Evolutionary conservation across 305 asterid species (phyloP).

Genomic region (Fraxinus baroniana): DNA sequence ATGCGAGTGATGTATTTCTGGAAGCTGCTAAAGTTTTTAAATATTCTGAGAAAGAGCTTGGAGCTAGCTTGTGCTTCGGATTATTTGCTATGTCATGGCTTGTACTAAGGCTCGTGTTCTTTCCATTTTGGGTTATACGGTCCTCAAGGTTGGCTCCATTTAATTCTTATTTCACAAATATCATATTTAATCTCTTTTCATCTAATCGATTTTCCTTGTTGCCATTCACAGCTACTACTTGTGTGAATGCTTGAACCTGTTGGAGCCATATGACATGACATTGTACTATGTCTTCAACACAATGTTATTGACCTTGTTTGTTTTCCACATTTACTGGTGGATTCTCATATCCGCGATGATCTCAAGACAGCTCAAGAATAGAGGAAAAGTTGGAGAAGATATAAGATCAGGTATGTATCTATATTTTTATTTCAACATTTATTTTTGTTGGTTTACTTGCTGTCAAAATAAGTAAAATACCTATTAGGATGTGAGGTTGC

Average conservation of each 20-base stretch:
- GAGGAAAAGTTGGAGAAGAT: slow-evolving; percentile 95
- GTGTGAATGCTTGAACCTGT: slow-evolving; percentile 43
- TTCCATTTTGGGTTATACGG: slow-evolving; percentile 62
- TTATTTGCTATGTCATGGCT: slow-evolving; percentile 85
- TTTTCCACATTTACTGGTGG: slow-evolving; percentile 98
- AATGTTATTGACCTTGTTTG: slow-evolving; percentile 69
- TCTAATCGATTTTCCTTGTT: slow-evolving; percentile 36
- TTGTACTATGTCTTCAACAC: slow-evolving; percentile 82
- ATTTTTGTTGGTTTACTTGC: background rate
- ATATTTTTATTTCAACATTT: background rate
- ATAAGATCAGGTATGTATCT: slow-evolving; percentile 77
- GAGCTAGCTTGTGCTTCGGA: slow-evolving; percentile 83
- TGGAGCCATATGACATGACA: slow-evolving; percentile 31
- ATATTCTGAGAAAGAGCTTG: slow-evolving; percentile 77
- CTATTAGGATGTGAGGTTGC: background rate
- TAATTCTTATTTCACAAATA: background rate
- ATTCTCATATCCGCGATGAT: slow-evolving; percentile 80
- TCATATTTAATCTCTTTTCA: slow-evolving; percentile 3
- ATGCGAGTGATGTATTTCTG: slow-evolving; percentile 89
- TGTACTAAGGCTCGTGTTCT: slow-evolving; percentile 72
- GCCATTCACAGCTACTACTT: slow-evolving; percentile 55
- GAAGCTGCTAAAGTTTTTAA: slow-evolving; percentile 95
- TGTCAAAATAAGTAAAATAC: background rate
- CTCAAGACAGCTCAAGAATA: slow-evolving; percentile 74
- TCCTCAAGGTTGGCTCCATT: slow-evolving; percentile 62